Evolutionary conservation across 108 stramenopile species (phyloP), one percentile per base, ranked within the genome.

Genomic region (Cyclotella cryptica): DNA sequence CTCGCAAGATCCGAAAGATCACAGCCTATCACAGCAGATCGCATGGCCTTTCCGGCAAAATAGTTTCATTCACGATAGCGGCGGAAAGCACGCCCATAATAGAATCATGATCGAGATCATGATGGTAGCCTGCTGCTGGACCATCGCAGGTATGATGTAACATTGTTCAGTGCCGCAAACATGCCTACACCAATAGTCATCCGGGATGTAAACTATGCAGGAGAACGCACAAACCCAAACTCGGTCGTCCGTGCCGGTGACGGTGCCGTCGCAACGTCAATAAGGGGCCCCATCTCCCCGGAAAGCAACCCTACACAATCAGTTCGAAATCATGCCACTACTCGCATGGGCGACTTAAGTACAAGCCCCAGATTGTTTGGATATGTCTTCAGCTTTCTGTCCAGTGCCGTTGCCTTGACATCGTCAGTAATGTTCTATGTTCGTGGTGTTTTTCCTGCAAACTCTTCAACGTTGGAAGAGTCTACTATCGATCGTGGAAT

Each of bases 351-450:
- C 39, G 76, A 77, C 51, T 69, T 70, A 1, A 70, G 69, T 47
- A 68, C 69, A 7, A 77, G 76, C 45, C 76, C 76, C 17, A 17
- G 76, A 47, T 54, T 77, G 27, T 47, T 69, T 0, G 76, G 76
- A 44, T 77, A 77, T 51, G 47, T 69, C 18, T 69, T 77, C 26
- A 69, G 76, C 39, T 69, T 24, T 24, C 42, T 77, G 3, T 69
- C 76, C 28, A 52, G 66, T 19, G 60, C 61, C 17, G 76, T 77
- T 4, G 40, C 45, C 18, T 54, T 69, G 40, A 47, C 60, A 40
- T 77, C 76, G 7, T 69, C 76, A 49, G 39, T 58, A 17, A 41
- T 77, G n/a, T 77, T 77, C 42, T 77, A 71, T 58, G 24, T 52
- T 26, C 51, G 61, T 19, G 77, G 77, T 12, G 47, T 67, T 15